These are phyloP conservation scores for Streptanthus diversifolius DNA, from an alignment of 345 rosid genomes.

Conservation along the genomic window DNA sequence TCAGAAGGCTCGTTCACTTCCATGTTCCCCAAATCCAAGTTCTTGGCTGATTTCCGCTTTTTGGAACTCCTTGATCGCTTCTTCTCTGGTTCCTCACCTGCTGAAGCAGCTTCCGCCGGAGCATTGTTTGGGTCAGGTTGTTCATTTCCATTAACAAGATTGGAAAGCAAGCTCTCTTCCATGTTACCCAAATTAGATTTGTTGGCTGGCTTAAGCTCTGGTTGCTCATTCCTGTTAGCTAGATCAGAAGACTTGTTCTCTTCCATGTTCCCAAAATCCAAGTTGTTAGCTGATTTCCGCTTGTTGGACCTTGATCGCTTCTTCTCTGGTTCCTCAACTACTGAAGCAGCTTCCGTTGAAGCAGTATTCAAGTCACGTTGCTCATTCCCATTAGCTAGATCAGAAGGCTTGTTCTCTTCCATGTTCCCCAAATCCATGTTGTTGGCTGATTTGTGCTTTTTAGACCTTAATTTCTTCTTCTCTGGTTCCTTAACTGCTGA, in stretches of 20 bases:
- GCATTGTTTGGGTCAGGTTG: conserved; percentile 8
- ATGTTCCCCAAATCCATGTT: conserved; percentile 2
- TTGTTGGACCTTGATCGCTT: conserved; percentile 10
- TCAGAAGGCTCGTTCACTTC: conserved; percentile 6
- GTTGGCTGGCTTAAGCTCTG: conserved; percentile 1
- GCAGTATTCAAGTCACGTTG: conserved; percentile 7
- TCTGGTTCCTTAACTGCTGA: neutral
- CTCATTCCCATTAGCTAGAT: too few species aligned
- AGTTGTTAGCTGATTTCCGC: neutral
- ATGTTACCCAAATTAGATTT: neutral
- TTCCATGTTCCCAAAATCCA: neutral
- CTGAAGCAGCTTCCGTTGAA: neutral
- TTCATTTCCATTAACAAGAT: neutral
- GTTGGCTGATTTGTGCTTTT: neutral
- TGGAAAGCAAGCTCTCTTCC: conserved; percentile 13
- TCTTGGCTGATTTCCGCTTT: conserved; percentile 2
- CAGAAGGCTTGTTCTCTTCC: neutral
- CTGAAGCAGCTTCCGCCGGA: neutral
- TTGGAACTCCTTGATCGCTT: conserved; percentile 6
- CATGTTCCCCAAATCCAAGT: conserved; percentile 2
- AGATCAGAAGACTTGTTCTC: too few species aligned
- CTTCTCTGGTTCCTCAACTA: conserved; percentile 15
- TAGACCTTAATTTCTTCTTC: conserved; percentile 4
- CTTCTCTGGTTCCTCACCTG: conserved; percentile 17
- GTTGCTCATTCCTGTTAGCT: neutral